Base-by-base conservation (phyloP, 2,329 filamentous ascomycete species). In the Paradendryphiella salina region DNA sequence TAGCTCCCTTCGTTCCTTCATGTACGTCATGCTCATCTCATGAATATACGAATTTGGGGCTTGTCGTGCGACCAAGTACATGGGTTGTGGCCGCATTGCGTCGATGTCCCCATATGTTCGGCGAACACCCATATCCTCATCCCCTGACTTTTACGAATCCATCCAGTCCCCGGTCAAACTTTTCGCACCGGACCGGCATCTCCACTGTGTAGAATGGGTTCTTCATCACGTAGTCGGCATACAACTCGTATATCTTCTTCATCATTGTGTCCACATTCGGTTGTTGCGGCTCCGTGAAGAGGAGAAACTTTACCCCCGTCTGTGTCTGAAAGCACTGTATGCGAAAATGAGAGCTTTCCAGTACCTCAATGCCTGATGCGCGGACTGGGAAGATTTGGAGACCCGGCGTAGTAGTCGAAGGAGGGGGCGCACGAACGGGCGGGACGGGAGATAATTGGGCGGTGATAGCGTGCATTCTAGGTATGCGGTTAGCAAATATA, bases 181-280 rank as follows among this genome's bases (percentile, higher is more conserved):
- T 88, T 70, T 97, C 94, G 75, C 94, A 96, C 55, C 94, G 82
- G 46, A 99, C 85, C 5, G 94, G 94, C 92, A 97, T 99, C 77
- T 99, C 94, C 50, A 96, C 80, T 69, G 94, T 92, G 76, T 97
- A 97, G 71, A 99, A 99, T 1, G 94, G 94, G 73, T 99, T 99
- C 81, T 97, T 99, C 90, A 96, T 97, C 63, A 99, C 94, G 72
- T 90, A 97, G 75, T 99, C 94, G 42, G 90, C 84, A 77, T 97
- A 99, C 44, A 97, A 77, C 73, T 97, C 94, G 73, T 99, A 97
- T 65, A 96, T 87, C 73, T 85, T 88, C 70, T 85, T 82, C 63
- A 96, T 86, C 36, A 93, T 87, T 10, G 84, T 81, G 65, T 97
- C 94, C 32, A 95, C 86, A 67, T 95, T 96, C 40, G 86, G 84